phyloP scores from a whole-genome alignment of 371 early-diverging fungal species.

The Smittium mucronatum region DNA sequence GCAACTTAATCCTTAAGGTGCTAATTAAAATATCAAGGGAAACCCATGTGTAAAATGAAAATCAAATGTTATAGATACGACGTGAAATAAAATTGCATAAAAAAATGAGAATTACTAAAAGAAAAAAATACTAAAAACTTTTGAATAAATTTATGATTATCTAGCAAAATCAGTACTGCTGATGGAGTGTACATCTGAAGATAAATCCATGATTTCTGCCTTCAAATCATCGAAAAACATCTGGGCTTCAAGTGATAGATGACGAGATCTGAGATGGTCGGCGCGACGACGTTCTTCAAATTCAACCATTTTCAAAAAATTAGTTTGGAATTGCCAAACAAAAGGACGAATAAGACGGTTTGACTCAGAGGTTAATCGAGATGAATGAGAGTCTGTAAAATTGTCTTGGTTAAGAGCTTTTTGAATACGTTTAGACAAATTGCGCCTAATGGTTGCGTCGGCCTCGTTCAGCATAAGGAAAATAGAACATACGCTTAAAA shows the following conservation, averaged over 20 bases:
- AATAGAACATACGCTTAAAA: slow-evolving; percentile 51
- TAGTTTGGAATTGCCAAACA: slow-evolving; percentile 75
- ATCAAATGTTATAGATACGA: too few species aligned
- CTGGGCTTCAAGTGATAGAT: slow-evolving; percentile 48
- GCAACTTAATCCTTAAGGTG: too few species aligned
- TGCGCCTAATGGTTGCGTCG: slow-evolving; percentile 64
- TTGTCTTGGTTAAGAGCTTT: slow-evolving; percentile 32
- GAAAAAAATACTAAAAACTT: too few species aligned
- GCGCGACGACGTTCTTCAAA: slow-evolving; percentile 51
- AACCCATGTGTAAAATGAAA: too few species aligned
- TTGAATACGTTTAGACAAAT: slow-evolving; percentile 61
- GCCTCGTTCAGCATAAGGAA: slow-evolving; percentile 73
- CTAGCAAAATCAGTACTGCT: not conserved
- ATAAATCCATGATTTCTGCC: slow-evolving; percentile 35
- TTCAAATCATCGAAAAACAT: slow-evolving; percentile 47
- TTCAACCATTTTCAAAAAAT: slow-evolving; percentile 66
- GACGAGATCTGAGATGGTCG: slow-evolving; percentile 41
- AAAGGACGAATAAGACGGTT: slow-evolving; percentile 61
- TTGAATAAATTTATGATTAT: too few species aligned
- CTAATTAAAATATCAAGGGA: too few species aligned
- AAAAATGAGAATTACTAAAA: too few species aligned
- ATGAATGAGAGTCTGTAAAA: slow-evolving; percentile 54
- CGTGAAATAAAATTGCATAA: too few species aligned
- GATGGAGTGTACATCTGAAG: slow-evolving; percentile 24
- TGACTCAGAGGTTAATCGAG: slow-evolving; percentile 57